Base-by-base conservation (phyloP, 2,329 filamentous ascomycete species). In the Neofusicoccum kwambonambiense region DNA sequence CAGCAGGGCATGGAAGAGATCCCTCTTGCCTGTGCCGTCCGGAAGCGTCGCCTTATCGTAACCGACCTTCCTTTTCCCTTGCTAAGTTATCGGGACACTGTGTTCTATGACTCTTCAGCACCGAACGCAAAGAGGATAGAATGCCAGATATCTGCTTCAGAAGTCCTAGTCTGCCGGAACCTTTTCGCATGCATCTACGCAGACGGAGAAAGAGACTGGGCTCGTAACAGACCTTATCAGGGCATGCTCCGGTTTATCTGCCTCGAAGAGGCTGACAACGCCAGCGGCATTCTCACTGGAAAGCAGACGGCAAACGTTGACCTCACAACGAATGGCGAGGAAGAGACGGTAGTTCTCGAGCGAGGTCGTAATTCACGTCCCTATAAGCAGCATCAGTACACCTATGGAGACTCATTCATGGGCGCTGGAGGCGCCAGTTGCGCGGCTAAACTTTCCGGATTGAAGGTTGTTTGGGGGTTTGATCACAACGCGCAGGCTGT, bases 401-500 rank as follows among this genome's bases (percentile, higher is more conserved):
- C 87, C 0, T 86, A 89, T 27, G 89, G 86, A 1, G 92, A 95
- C 71, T 82, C 85, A 0, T 95, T 91, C 68, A 90, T 86, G 39
- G 90, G 91, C 1, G 89, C 85, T 1, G 91, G 92, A 0, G 91
- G 91, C 4, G 85, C 86, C 0, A 90, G 90, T 0, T 79, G 84
- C 2, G 91, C 90, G 0, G 90, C 90, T 0, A 65, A 72, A 12
- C 72, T 78, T 56, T 85, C 85, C 0, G 90, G 90, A 0, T 77
- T 93, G 13, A 76, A 80, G 3, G 71, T 91, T 0, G 77, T 79
- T 27, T 87, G 86, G 74, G 88, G 85, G 0, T 84, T 93, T 11
- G 92, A 96, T 69, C 81, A 85, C 17, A 84, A 86, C 64, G 19
- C 69, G 0, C 74, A 81, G 13, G 89, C 89, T 0, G 85, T 84